A percentile compares a stretch with the other conserved stretches of the same genome.
phyloP scores from a whole-genome alignment of 2,329 filamentous ascomycete genomes.

The Aspergillus texensis region DNA sequence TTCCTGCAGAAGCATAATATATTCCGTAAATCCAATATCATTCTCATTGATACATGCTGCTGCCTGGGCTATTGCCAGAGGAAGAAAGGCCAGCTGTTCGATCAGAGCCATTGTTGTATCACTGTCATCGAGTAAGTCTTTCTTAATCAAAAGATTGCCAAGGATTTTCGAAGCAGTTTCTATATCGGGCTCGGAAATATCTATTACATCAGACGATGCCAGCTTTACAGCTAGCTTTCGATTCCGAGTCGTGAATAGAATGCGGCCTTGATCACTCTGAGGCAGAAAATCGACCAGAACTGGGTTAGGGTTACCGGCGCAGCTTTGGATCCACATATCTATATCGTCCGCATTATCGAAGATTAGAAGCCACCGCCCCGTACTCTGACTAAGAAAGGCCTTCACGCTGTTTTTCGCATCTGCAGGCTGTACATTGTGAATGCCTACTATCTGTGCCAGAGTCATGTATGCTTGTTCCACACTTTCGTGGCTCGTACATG shows the following conservation, averaged over 20 bases:
- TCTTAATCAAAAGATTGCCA: not conserved
- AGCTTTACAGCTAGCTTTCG: slow-evolving; percentile 22
- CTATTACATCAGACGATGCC: not conserved
- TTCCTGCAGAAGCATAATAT: slow-evolving; percentile 11
- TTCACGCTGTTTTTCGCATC: not conserved
- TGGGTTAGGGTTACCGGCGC: not conserved
- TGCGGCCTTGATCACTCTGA: slow-evolving; percentile 22
- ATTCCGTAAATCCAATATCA: not conserved
- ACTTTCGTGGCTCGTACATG: slow-evolving; percentile 25
- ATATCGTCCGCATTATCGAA: slow-evolving; percentile 29
- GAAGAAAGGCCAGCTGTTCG: slow-evolving; percentile 23
- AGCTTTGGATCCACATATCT: slow-evolving; percentile 18
- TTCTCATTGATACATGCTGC: slow-evolving; percentile 20
- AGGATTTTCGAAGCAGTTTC: not conserved
- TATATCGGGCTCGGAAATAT: not conserved
- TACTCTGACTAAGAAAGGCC: not conserved
- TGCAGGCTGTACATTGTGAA: slow-evolving; percentile 10
- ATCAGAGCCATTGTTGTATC: slow-evolving; percentile 14
- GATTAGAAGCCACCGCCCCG: slow-evolving; percentile 24
- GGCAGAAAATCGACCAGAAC: slow-evolving; percentile 19
- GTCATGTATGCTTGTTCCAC: slow-evolving; percentile 23
- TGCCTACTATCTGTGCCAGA: slow-evolving; percentile 1
- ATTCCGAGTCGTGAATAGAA: slow-evolving; percentile 34
- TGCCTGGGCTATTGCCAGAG: slow-evolving; percentile 24
- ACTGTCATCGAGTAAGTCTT: slow-evolving; percentile 17